phyloP scores from a whole-genome alignment of 306 rosid genomes.

The Corylus avellana region DNA sequence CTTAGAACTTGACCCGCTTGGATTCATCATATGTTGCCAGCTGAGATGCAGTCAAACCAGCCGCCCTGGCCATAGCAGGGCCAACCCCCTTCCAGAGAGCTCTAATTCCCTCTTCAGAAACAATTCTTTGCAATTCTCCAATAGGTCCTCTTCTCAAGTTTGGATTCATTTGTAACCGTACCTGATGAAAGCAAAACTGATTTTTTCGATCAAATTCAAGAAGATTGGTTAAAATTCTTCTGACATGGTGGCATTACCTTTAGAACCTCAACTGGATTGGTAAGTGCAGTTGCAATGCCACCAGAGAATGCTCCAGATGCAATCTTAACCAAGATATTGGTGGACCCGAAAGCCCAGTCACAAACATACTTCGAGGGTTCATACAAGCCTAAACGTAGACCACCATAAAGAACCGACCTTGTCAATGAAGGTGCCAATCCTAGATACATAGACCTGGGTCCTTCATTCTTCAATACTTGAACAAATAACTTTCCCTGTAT shows the following conservation, averaged over 20 bases:
- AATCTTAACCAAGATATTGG: constrained; percentile 75
- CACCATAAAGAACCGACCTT: constrained; percentile 92
- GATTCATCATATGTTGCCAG: constrained; percentile 89
- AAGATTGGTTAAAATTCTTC: constrained; percentile 3
- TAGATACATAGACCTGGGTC: constrained; percentile 78
- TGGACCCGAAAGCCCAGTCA: constrained; percentile 76
- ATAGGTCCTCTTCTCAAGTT: constrained; percentile 58
- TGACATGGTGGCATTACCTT: constrained; percentile 51
- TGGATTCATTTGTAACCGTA: constrained; percentile 88
- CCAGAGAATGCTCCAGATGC: constrained; percentile 88
- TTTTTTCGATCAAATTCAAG: constrained; percentile 23
- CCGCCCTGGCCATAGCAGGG: constrained; percentile 96
- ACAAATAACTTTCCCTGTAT: constrained; percentile 65
- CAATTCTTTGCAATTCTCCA: constrained; percentile 57
- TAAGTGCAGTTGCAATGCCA: constrained; percentile 75
- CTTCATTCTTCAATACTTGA: constrained; percentile 68
- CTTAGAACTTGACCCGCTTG: constrained; percentile 79
- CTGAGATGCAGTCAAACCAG: constrained; percentile 92
- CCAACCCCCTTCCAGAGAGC: constrained; percentile 94
- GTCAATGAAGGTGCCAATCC: constrained; percentile 89
- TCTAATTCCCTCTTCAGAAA: constrained; percentile 75
- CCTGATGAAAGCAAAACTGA: constrained; percentile 54
- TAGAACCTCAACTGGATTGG: constrained; percentile 93
- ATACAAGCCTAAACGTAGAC: constrained; percentile 93
- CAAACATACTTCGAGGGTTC: constrained; percentile 90